Evolutionary conservation across 2,329 filamentous ascomycete species (phyloP), one percentile per base, ranked within the genome.

Genomic region (Paracoccidioides lutzii): DNA sequence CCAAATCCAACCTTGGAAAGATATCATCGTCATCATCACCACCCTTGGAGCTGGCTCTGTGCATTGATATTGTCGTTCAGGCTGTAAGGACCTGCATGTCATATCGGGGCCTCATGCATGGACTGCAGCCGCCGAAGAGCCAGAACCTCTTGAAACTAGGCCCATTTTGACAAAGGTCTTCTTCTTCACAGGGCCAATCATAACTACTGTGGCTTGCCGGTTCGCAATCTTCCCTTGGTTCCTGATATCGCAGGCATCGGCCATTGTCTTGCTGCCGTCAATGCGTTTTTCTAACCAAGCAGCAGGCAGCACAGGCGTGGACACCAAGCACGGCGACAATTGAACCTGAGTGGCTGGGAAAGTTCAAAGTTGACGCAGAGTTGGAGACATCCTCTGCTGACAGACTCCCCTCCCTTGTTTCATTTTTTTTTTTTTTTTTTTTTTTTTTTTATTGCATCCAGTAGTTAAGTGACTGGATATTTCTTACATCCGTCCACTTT

Each of bases 81-180:
- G 52, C 52, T 30, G 41, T 53, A 53, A 22, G 52, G 52, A 53
- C 52, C 52, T 53, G 52, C 52, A 53, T 67, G 49, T 61, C 65
- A 59, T 69, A 69, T 52, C 49, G 10, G 64, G 60, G 38, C 65
- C 60, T 37, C 68, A 65, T 38, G 69, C 59, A 33, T 66, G 61
- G 56, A 67, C 38, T 32, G 59, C 50, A 66, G 66, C 41, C 68
- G 69, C 52, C 45, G 40, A 52, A 52, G 49, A 52, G 15, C 49
- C 49, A 52, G 49, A 52, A 42, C 38, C 22, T n/a, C 3, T 38
- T 52, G 49, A 32, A 32, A 42, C 49, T 52, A 30, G 5, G 22
- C 35, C 32, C 37, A 28, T 30, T 9, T 30, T 32, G 12, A 38
- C 49, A 40, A 15, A 52, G 38, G 37, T 14, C 37, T n/a, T 9